phyloP scores from a whole-genome alignment of 495 filamentous ascomycete species.

The Clohesyomyces aquaticus region DNA sequence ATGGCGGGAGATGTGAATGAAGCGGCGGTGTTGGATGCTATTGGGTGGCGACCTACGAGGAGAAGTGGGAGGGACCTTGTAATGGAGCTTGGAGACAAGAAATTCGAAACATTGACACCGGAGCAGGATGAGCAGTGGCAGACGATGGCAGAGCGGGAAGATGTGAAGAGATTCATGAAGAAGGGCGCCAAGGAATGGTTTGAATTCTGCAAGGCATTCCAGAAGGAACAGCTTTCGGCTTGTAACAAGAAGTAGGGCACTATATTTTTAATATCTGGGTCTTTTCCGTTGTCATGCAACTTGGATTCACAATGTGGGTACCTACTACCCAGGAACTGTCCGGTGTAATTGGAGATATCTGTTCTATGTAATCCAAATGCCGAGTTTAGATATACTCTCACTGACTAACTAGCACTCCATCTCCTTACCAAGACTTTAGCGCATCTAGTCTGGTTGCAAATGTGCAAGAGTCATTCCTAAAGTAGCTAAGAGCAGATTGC shows the following conservation, averaged over 20 bases:
- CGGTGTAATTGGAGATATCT: too few species aligned
- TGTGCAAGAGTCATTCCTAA: too few species aligned
- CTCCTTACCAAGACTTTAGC: too few species aligned
- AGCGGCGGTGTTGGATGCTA: slow-evolving; percentile 46
- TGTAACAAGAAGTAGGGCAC: slow-evolving; percentile 43
- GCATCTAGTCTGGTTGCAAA: too few species aligned
- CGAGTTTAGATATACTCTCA: too few species aligned
- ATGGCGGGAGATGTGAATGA: slow-evolving; percentile 35
- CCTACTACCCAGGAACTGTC: too few species aligned
- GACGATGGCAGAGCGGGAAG: slow-evolving; percentile 47
- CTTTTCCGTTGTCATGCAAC: too few species aligned
- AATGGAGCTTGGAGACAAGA: slow-evolving; percentile 20
- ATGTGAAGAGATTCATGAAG: slow-evolving; percentile 44
- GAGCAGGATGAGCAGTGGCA: slow-evolving; percentile 49
- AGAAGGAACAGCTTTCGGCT: slow-evolving; percentile 38
- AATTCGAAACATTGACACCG: slow-evolving; percentile 27
- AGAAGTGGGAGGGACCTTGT: slow-evolving; percentile 46
- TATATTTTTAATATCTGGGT: background rate
- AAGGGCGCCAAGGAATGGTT: slow-evolving; percentile 50
- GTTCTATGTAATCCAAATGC: too few species aligned
- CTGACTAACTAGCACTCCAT: too few species aligned
- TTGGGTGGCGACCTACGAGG: slow-evolving; percentile 48
- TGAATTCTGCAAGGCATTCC: slow-evolving; percentile 47
- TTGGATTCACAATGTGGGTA: background rate
- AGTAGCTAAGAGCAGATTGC: too few species aligned